A percentile compares a stretch with the other conserved stretches of the same genome.
phyloP scores from a whole-genome alignment of 140 eudicot genomes.

The Senecio squalidus region DNA sequence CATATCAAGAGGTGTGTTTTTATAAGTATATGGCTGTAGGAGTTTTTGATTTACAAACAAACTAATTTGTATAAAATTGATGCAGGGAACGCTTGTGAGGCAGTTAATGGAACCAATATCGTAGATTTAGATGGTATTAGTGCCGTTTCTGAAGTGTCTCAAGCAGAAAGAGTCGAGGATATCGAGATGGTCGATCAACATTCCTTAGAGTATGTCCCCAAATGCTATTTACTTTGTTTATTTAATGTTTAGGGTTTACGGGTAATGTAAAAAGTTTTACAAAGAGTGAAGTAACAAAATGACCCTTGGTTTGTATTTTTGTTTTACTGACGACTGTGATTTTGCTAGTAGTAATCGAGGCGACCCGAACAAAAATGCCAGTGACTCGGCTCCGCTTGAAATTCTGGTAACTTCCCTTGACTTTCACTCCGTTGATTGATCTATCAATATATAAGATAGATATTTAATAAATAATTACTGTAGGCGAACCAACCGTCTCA shows the following conservation, averaged over 20 bases:
- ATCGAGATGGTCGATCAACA: slow-evolving; percentile 36
- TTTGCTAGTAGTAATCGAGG: slow-evolving; percentile 13
- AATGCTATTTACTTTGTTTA: background rate
- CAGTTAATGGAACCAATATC: slow-evolving; percentile 11
- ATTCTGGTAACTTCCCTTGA: slow-evolving; percentile 24
- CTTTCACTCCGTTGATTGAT: background rate
- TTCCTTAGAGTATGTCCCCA: slow-evolving; percentile 39
- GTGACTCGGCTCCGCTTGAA: slow-evolving; percentile 10
- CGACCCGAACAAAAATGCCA: slow-evolving; percentile 6
- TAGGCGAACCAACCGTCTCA: slow-evolving; percentile 33
- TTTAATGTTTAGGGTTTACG: background rate
- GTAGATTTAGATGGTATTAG: slow-evolving; percentile 45
- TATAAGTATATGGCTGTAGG: background rate
- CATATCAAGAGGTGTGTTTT: slow-evolving; percentile 34
- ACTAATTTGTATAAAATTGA: background rate
- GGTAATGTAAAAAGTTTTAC: background rate
- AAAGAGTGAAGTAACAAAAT: too few species aligned
- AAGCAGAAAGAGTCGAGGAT: slow-evolving; percentile 54
- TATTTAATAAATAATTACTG: background rate
- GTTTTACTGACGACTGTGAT: slow-evolving; percentile 7
- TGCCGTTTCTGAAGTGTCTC: slow-evolving; percentile 51
- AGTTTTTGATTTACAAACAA: background rate
- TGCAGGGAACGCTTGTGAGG: slow-evolving; percentile 32
- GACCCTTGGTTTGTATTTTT: background rate
- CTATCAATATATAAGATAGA: background rate